These are phyloP conservation scores for Zostera marina DNA, from an alignment of 116 monocot genomes.

Conservation along the genomic window DNA sequence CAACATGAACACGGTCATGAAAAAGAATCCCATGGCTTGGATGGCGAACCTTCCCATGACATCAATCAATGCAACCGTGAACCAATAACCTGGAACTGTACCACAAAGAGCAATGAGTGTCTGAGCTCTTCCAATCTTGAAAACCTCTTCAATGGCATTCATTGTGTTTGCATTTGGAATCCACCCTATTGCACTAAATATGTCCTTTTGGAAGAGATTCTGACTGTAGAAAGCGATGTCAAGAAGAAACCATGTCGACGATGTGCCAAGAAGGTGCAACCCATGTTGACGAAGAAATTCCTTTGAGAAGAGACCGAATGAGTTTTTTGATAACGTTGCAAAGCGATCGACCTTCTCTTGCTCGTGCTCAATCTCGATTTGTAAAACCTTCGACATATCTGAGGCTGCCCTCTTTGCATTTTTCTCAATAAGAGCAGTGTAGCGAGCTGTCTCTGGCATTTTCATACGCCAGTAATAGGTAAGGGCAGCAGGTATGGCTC, in stretches of 20 bases:
- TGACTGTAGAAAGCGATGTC: constrained; percentile 20
- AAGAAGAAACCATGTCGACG: constrained; percentile 16
- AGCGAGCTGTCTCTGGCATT: constrained; percentile 38
- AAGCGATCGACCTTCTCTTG: too few relatives aligned
- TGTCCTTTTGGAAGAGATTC: constrained; percentile 27
- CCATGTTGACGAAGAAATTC: constrained; percentile 8
- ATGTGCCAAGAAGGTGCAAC: constrained; percentile 10
- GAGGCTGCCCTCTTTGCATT: constrained; percentile 14
- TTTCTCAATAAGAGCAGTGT: constrained; percentile 26
- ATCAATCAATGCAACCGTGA: constrained; percentile 15
- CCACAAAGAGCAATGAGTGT: constrained; percentile 16
- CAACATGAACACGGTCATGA: constrained; percentile 15
- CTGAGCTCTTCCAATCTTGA: constrained; percentile 15
- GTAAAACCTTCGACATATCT: constrained; percentile 29
- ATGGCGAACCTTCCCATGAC: constrained; percentile 8
- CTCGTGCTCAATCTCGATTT: constrained; percentile 6
- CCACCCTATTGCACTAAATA: constrained; percentile 19
- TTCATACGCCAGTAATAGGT: constrained; percentile 40
- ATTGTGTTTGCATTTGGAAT: constrained; percentile 10
- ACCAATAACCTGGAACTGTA: constrained; percentile 20
- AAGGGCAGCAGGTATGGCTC: constrained; percentile 19
- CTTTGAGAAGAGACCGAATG: constrained; percentile 11
- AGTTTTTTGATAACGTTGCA: too few relatives aligned
- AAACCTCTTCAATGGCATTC: constrained; percentile 20
- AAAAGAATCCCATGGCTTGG: constrained; percentile 12